Evolutionary conservation across 2,329 filamentous ascomycete genomes (phyloP).

Genomic region (Neopestalotiopsis clavispora): DNA sequence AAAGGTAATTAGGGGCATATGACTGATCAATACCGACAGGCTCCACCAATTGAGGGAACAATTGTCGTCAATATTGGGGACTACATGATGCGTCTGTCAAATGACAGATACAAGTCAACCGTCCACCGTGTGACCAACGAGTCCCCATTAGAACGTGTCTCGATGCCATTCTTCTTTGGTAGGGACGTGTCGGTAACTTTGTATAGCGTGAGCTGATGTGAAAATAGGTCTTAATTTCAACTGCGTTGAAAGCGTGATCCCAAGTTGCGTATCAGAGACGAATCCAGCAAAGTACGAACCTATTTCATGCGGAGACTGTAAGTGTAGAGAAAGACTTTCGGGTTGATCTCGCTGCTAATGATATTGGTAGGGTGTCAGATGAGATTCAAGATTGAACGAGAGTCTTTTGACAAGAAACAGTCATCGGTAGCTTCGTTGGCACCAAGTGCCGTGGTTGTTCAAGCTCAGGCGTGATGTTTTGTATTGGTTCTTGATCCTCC

Average conservation of each 20-base stretch:
- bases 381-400: conserved; percentile 37
- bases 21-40: conserved; percentile 25
- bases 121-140: conserved; percentile 56
- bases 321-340: conserved; percentile 19
- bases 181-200: background rate
- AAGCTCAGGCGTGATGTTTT: conserved; percentile 13
- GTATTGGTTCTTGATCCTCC: background rate
- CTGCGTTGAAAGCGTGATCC: conserved; percentile 52
- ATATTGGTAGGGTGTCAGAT: conserved; percentile 34
- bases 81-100: conserved; percentile 55
- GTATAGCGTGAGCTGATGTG: background rate
- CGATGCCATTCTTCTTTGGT: conserved; percentile 63
- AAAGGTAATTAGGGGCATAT: background rate
- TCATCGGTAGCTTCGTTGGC: conserved; percentile 28
- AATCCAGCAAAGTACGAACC: conserved; percentile 56
- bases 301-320: conserved; percentile 54
- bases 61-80: conserved; percentile 59
- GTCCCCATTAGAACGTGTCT: conserved; percentile 47
- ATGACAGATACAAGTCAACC: conserved; percentile 54
- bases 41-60: conserved; percentile 48
- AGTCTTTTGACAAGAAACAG: conserved; percentile 30
- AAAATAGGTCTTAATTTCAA: conserved; percentile 54
- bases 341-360: conserved; percentile 10
- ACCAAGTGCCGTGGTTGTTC: conserved; percentile 31
- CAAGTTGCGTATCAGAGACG: conserved; percentile 48